Percentiles rank a stretch among this genome's conserved stretches.
phyloP scores from a whole-genome alignment of 2,329 filamentous ascomycete genomes.

The Fusarium devonianum region DNA sequence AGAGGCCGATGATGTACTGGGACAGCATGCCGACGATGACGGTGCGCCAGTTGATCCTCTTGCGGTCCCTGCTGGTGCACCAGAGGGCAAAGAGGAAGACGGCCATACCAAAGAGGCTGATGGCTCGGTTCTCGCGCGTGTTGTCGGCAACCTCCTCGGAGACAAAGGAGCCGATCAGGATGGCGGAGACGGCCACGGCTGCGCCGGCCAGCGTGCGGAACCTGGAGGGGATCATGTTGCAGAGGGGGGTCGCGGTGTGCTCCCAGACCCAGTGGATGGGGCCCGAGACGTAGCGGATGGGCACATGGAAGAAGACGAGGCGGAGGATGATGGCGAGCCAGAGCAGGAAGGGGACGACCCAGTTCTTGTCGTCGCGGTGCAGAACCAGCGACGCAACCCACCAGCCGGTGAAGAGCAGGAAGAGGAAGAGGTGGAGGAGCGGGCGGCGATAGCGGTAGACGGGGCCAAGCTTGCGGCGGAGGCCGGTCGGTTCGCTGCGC shows the following conservation, averaged over 20 bases:
- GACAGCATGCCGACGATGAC: conserved; percentile 88
- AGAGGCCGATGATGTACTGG: conserved; percentile 88
- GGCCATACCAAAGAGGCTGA: conserved; percentile 79
- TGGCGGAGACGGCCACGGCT: conserved; percentile 69
- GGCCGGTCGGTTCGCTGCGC: conserved; percentile 28
- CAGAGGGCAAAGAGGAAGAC: conserved; percentile 75
- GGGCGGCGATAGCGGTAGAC: conserved; percentile 56
- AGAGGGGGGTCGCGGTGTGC: conserved; percentile 65
- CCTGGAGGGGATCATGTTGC: conserved; percentile 70
- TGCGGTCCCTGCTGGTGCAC: conserved; percentile 74
- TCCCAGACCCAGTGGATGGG: conserved; percentile 74
- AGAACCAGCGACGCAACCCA: conserved; percentile 79
- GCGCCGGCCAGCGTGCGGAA: conserved; percentile 70
- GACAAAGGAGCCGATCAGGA: conserved; percentile 80
- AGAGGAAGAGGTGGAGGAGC: conserved; percentile 56
- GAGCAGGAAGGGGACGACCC: conserved; percentile 84
- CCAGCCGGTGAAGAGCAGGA: conserved; percentile 64
- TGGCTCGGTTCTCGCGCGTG: conserved; percentile 78
- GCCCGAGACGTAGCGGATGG: conserved; percentile 69
- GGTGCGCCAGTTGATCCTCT: conserved; percentile 72
- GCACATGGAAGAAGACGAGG: conserved; percentile 76
- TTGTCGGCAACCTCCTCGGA: conserved; percentile 77
- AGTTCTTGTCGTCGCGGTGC: conserved; percentile 76
- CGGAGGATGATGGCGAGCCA: conserved; percentile 79
- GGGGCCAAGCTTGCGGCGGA: conserved; percentile 36